Conservation (phyloP, 495 filamentous ascomycete species). For the Lasiosphaeria hispida region DNA sequence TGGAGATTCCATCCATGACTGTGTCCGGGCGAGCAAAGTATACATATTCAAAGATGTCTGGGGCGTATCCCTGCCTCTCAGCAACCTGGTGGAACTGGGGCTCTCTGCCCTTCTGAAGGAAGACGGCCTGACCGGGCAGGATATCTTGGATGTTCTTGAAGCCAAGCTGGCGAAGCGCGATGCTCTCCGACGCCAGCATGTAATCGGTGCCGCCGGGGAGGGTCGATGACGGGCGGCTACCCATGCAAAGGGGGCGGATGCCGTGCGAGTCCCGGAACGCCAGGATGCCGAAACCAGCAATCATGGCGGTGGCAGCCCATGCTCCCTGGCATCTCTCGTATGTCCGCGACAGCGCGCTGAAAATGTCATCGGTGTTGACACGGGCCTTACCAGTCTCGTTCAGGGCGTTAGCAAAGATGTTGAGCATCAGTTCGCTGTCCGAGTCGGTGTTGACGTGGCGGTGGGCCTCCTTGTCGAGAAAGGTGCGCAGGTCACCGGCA, state of each 20-base stretch:
- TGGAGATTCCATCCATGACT: constrained; percentile 88
- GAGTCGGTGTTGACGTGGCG: constrained; percentile 96
- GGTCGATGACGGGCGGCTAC: constrained; percentile 62
- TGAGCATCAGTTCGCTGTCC: constrained; percentile 93
- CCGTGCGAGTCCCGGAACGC: constrained; percentile 84
- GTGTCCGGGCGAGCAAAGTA: constrained; percentile 88
- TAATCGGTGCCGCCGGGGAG: constrained; percentile 77
- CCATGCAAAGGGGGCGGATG: constrained; percentile 85
- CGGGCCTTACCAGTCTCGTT: constrained; percentile 95
- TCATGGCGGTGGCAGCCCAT: constrained; percentile 76
- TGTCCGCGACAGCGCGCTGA: constrained; percentile 69
- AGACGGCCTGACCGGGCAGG: constrained; percentile 87
- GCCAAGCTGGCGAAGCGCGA: constrained; percentile 84
- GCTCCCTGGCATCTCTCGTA: constrained; percentile 79
- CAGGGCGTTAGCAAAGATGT: constrained; percentile 90
- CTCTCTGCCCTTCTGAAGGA: constrained; percentile 78
- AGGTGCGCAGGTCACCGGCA: constrained; percentile 71
- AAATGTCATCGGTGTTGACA: constrained; percentile 88
- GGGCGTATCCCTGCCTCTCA: constrained; percentile 68
- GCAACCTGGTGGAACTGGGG: constrained; percentile 79
- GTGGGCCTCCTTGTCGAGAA: constrained; percentile 84
- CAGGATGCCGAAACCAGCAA: constrained; percentile 88
- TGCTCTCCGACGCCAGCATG: constrained; percentile 96
- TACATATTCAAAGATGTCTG: constrained; percentile 92
- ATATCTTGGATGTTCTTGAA: constrained; percentile 82